phyloP scores from a whole-genome alignment of 2,329 filamentous ascomycete genomes.

The Arthrobotrys entomopaga region DNA sequence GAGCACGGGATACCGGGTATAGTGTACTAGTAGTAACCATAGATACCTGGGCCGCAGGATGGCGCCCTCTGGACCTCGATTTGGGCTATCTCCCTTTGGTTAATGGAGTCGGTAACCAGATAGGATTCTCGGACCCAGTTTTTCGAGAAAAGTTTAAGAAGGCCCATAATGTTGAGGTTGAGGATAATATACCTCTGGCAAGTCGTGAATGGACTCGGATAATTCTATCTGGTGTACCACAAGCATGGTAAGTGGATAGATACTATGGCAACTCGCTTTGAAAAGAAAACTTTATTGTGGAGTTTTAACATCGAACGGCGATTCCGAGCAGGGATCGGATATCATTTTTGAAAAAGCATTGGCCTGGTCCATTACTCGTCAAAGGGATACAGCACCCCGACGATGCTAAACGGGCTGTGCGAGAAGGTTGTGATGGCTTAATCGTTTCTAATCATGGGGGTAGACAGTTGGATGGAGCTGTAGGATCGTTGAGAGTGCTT shows the following conservation, averaged over 20 bases:
- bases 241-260: conserved; percentile 68
- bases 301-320: no score
- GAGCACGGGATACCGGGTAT: conserved; percentile 72
- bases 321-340: conserved; percentile 7
- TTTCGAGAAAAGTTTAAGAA: conserved; percentile 70
- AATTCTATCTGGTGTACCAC: conserved; percentile 67
- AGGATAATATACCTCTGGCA: conserved; percentile 66
- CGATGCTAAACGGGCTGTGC: conserved; percentile 60
- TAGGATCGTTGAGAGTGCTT: conserved; percentile 61
- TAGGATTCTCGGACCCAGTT: conserved; percentile 74
- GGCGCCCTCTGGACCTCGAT: conserved; percentile 76
- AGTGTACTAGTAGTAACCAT: conserved; percentile 76
- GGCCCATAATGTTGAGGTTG: conserved; percentile 63
- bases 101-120: conserved; percentile 69
- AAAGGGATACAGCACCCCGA: conserved; percentile 63
- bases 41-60: conserved; percentile 75
- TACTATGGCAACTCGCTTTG: not conserved
- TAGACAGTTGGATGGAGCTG: conserved; percentile 63
- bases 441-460: conserved; percentile 64
- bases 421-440: conserved; percentile 62
- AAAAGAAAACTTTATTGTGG: not conserved
- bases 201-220: conserved; percentile 67
- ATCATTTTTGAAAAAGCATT: conserved; percentile 66
- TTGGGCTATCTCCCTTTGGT: conserved; percentile 71
- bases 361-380: conserved; percentile 64